These are phyloP conservation scores for Tetratostichococcus sp. DNA, from an alignment of 139 green algal species.

Conservation along the genomic window DNA sequence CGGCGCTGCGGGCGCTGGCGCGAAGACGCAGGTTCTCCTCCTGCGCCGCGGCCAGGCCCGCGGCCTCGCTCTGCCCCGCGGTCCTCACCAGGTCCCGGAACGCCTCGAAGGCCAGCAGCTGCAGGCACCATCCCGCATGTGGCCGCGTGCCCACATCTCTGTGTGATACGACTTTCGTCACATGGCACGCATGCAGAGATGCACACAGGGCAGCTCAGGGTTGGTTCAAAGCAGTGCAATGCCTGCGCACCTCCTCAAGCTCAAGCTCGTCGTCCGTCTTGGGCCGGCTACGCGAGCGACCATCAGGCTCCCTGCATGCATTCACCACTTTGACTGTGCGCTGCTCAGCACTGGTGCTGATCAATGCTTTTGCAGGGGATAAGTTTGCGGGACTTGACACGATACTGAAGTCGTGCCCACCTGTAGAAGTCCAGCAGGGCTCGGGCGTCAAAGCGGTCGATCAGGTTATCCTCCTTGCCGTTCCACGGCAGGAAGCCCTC, in stretches of 20 bases:
- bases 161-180: no score
- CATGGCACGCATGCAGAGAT: no score
- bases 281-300: conserved; percentile 5
- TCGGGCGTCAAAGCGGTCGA: conserved; percentile 72
- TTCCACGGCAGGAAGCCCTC: conserved; percentile 68
- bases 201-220: no score
- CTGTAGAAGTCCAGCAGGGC: conserved; percentile 70
- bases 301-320: conserved; percentile 32
- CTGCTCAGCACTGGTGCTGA: no score
- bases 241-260: conserved; percentile 48
- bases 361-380: no score
- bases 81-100: conserved; percentile 66
- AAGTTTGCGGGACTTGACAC: no score
- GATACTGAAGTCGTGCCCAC: not conserved
- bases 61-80: conserved; percentile 29
- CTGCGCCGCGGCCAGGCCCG: conserved; percentile 31
- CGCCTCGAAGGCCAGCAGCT: conserved; percentile 66
- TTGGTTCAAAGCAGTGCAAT: no score
- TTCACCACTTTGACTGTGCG: not conserved
- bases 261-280: conserved; percentile 48
- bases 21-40: conserved; percentile 55
- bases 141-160: no score
- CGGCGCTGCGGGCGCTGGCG: conserved; percentile 35
- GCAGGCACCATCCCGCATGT: not conserved
- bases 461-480: conserved; percentile 52